Evolutionary conservation across 1,284 basidiomycete genomes (phyloP), one percentile per base, ranked within the genome.

Genomic region (Ceratobasidium sp.): DNA sequence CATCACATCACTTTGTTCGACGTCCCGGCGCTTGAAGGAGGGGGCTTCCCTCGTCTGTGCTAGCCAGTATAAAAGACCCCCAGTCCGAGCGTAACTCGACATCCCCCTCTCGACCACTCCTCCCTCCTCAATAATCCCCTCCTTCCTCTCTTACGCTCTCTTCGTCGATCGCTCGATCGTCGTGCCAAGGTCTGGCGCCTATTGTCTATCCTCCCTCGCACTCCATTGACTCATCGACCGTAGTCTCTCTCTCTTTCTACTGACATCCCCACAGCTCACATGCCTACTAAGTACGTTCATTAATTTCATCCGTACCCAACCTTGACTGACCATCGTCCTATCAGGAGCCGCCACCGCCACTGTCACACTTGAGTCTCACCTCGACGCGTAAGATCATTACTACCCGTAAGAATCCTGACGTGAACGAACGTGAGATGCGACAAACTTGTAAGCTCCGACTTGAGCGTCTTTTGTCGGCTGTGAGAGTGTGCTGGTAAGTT

Each of bases 321-420:
- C 33, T 53, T 18, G 9, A 53, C 66, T 68, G 46, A 68, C 39
- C 33, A 26, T 26, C 66, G n/a, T 39, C 60, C n/a, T 42, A 33
- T 4, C 39, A 42, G 44, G n/a, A 39, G 49, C 53, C 26, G 66
- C 66, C 66, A 68, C 66, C 33, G 66, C 66, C 66, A 53, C 66
- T 2, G 33, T 33, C 33, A 2, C 33, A 33, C 46, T 9, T 33
- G 18, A 46, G 64, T 23, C 26, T 53, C 49, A 49, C 66, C 51
- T 53, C 66, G 66, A 68, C 66, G 66, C 66, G 66, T 68, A 53
- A 68, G 66, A 68, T 51, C 46, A 12, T 26, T 46, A 15, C 23
- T 7, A 64, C 15, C 7, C 15, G 58, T 26, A 26, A 39, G 26
- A 7, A 28, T 40, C 42, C 10, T 42, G 40, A 28, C 40, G 20